Conservation (phyloP, 1,284 basidiomycete species). For the Bjerkandera adusta region DNA sequence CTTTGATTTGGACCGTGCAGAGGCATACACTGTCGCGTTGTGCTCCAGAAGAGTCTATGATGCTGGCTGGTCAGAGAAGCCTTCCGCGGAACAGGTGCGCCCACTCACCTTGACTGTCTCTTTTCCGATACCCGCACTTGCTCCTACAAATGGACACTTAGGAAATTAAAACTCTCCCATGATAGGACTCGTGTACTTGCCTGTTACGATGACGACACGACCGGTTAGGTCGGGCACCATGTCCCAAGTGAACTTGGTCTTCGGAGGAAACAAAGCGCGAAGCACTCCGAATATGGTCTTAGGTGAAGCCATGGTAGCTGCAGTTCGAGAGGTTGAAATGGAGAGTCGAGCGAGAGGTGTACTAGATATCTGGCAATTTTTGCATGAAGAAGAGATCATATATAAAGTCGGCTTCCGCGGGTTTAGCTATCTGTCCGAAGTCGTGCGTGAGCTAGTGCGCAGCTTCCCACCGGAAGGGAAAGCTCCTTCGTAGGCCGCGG, state of each 20-base stretch:
- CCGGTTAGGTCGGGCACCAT: conserved; percentile 36
- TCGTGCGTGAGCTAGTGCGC: too few species aligned
- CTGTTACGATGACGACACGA: conserved; percentile 42
- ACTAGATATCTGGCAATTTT: not conserved
- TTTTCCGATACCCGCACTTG: conserved; percentile 40
- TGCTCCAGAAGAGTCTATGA: conserved; percentile 31
- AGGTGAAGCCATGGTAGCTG: not conserved
- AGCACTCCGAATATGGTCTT: not conserved
- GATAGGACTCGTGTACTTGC: conserved; percentile 6
- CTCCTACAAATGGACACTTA: not conserved
- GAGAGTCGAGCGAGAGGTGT: too few species aligned
- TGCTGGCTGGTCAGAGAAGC: not conserved
- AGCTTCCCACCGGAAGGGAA: too few species aligned
- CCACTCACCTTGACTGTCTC: conserved; percentile 26
- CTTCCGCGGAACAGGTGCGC: not conserved
- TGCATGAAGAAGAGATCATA: too few species aligned
- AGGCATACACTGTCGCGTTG: conserved; percentile 53
- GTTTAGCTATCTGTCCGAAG: too few species aligned
- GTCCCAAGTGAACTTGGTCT: conserved; percentile 27
- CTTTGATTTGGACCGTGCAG: conserved; percentile 38
- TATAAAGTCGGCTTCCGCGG: too few species aligned
- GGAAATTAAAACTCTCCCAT: not conserved
- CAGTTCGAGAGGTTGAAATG: not conserved
- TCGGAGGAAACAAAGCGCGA: conserved; percentile 24
- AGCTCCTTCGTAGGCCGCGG: too few species aligned